phyloP scores from a whole-genome alignment of 1,284 basidiomycete species.

The Leccinum fuscescens region DNA sequence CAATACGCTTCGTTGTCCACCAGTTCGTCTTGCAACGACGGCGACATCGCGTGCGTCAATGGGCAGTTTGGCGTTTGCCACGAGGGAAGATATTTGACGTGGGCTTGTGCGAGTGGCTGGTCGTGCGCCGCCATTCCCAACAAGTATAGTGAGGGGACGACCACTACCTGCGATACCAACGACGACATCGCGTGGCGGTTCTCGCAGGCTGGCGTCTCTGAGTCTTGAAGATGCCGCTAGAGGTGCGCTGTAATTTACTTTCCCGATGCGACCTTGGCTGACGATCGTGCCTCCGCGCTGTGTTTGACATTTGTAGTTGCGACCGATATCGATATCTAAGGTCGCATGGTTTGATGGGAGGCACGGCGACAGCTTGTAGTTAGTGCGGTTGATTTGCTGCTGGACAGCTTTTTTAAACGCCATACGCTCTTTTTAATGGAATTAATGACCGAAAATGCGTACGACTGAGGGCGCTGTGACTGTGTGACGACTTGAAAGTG shows the following conservation, averaged over 20 bases:
- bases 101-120: conserved; percentile 10
- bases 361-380: neutral
- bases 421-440: neutral
- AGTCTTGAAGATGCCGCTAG: conserved; percentile 1
- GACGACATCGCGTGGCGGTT: conserved; percentile 19
- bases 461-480: neutral
- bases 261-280: neutral
- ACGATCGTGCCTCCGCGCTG: neutral
- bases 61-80: conserved; percentile 25
- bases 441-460: neutral
- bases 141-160: conserved; percentile 14
- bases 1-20: conserved; percentile 22
- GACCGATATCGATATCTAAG: neutral
- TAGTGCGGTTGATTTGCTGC: neutral
- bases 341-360: neutral
- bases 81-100: conserved; percentile 9
- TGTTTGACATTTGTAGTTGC: neutral
- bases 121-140: conserved; percentile 23
- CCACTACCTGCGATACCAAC: conserved; percentile 16
- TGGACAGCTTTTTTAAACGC: neutral
- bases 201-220: conserved; percentile 21
- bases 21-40: conserved; percentile 23
- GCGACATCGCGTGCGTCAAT: conserved; percentile 28
- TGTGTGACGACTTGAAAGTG: neutral
- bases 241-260: neutral